Base-by-base conservation (phyloP, 495 filamentous ascomycete genomes). In the Aspergillus biplanus region DNA sequence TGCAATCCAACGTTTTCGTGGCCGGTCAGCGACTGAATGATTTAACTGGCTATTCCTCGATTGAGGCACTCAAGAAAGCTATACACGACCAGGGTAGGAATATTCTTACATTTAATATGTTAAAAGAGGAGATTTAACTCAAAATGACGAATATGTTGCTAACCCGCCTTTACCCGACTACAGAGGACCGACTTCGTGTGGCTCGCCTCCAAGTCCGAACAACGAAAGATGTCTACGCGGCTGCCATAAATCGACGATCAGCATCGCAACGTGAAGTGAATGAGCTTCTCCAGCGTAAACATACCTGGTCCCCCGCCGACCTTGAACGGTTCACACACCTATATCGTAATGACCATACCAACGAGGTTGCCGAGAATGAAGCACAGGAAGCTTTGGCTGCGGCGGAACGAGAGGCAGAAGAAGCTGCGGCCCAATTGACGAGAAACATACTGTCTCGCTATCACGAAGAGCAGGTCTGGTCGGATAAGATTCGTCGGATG, bases 401-500 rank as follows among this genome's bases (percentile, higher is more conserved):
- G 42, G 87, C 90, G 0, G 95, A 99, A 75, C 80, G 85, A 46
- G 85, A 89, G 35, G 86, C 93, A 12, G 90, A 95, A 76, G 87
- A 91, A 52, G 86, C 92, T 2, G 83, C 87, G 32, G 82, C 86
- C 7, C 84, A 86, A 69, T 78, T 99, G 52, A 91, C 87, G 71
- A 85, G 87, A 44, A 86, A 85, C 39, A 97, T 98, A 61, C 80
- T 97, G 35, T 88, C 88, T 33, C 87, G 95, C 33, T 99, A 99
- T 77, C 95, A 99, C 77, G 95, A 99, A 76, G 95, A 99, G 77
- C 95, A 99, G 81, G 97, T 99, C 52, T 99, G 95, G 95, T 94
- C 90, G 68, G 95, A 99, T 70, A 95, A 96, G 71, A 99, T 99
- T 71, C 84, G 95, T 47, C 81, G 95, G 62, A 97, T 97, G 85